Base-by-base conservation (phyloP, 2,329 filamentous ascomycete species). In the Neurospora sp. region DNA sequence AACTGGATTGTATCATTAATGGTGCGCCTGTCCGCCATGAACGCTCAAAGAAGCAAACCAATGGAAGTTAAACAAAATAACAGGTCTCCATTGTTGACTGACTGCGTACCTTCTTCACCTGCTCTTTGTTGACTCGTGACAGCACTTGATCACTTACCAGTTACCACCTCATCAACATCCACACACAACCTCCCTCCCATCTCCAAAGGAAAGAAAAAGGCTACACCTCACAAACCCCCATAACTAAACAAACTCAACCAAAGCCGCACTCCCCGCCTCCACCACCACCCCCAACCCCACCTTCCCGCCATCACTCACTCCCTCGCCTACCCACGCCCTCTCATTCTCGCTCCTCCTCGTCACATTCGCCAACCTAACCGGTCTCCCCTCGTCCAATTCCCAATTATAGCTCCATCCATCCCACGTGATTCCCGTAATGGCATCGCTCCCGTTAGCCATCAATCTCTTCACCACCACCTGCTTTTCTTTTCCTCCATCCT, bases 321-420 rank as follows among this genome's bases (percentile, higher is more conserved):
- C 52, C 23, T 78, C 76, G 2, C 72, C 72, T 5, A 80, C 77
- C 38, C 76, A 73, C 0, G 81, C 76, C 33, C 38, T 81, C 79
- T 88, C 85, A 79, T 76, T 62, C 23, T 62, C 52, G 15, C 52
- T 33, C 23, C 23, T 15, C 11, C 52, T 62, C 3, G 87, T 89
- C 15, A 88, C 82, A 75, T 90, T 90, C 0, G 71, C 70, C 77
- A 89, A 73, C 70, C 82, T 76, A 40, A 88, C 85, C 2, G 87
- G 86, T 76, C 76, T 79, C 0, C 87, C 88, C 4, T 80, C 73
- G 11, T 84, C 81, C 67, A 90, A 78, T 77, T 90, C 87, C 70
- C 84, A 84, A 74, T 90, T 87, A 73, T 88, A 91, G 72, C 85
- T 90, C 75, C 80, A 83, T 1, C 87, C 88, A 76, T 90, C 86